Percentiles rank a stretch among this genome's conserved stretches.
Conservation (phyloP, 2,329 filamentous ascomycete genomes). For the Penicillium sp. region DNA sequence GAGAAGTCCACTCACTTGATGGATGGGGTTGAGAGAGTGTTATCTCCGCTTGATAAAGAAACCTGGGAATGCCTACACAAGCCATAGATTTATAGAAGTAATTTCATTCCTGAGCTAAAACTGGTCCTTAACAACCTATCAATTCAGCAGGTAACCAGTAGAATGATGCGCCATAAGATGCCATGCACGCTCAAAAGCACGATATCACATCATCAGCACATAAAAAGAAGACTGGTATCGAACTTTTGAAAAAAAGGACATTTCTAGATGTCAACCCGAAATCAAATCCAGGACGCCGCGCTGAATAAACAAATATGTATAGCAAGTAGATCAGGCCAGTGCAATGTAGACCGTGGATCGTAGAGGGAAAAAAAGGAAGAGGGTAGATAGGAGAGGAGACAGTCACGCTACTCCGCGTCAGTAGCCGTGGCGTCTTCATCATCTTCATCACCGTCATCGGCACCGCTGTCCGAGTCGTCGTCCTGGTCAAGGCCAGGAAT, state of each 20-base stretch:
- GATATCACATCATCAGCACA: conserved; percentile 17
- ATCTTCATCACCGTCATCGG: conserved; percentile 38
- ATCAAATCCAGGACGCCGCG: conserved; percentile 28
- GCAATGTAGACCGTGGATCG: neutral
- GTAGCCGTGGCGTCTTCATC: conserved; percentile 46
- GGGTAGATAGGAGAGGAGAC: neutral
- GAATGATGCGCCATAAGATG: conserved; percentile 1
- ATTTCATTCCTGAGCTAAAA: conserved; percentile 11
- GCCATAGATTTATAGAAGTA: neutral
- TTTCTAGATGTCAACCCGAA: conserved; percentile 4
- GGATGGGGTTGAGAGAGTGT: no score
- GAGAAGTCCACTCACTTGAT: no score
- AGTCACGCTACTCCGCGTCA: conserved; percentile 41
- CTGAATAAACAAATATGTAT: conserved; percentile 24
- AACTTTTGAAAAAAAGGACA: conserved; percentile 14
- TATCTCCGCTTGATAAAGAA: neutral
- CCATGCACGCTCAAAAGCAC: conserved; percentile 19
- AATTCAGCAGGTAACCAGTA: neutral
- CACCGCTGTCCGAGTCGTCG: conserved; percentile 50
- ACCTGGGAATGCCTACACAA: neutral
- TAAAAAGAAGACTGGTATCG: conserved; percentile 17
- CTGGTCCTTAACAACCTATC: neutral
- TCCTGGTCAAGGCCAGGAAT: conserved; percentile 67
- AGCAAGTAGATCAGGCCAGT: conserved; percentile 10
- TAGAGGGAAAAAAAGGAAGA: neutral